Percentiles rank a stretch among this genome's conserved stretches.
phyloP scores from a whole-genome alignment of 164 flowering plant genomes.

The Liquidambar formosana region DNA sequence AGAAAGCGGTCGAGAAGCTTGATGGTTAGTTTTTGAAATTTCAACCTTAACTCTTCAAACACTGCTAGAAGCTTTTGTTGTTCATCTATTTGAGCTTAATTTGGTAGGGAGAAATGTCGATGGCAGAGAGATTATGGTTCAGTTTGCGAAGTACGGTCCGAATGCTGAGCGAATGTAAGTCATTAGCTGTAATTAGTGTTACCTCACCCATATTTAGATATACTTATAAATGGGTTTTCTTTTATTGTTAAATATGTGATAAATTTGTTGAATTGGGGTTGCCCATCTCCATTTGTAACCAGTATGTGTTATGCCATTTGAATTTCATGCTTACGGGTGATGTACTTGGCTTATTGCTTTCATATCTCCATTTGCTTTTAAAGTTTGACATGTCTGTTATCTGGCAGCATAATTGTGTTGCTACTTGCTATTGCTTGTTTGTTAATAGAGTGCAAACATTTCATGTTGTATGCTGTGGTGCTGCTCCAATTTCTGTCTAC shows the following conservation, averaged over 20 bases:
- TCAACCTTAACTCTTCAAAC: not conserved
- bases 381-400: no score
- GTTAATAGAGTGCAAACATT: no score
- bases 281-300: no score
- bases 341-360: no score
- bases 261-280: not conserved
- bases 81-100: not conserved
- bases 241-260: no score
- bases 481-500: no score
- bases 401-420: no score
- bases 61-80: not conserved
- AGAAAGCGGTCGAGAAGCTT: slow-evolving; percentile 74
- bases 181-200: not conserved
- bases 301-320: no score
- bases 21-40: slow-evolving; percentile 41
- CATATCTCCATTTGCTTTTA: no score
- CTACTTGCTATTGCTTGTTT: no score
- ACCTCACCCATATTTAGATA: not conserved
- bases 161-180: slow-evolving; percentile 73
- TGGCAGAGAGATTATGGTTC: slow-evolving; percentile 78
- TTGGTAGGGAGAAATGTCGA: slow-evolving; percentile 61
- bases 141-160: slow-evolving; percentile 78
- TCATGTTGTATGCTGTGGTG: no score
- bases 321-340: no score
- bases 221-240: not conserved